Base-by-base conservation (phyloP, 106 monocot species). In the Agapanthus africanus region DNA sequence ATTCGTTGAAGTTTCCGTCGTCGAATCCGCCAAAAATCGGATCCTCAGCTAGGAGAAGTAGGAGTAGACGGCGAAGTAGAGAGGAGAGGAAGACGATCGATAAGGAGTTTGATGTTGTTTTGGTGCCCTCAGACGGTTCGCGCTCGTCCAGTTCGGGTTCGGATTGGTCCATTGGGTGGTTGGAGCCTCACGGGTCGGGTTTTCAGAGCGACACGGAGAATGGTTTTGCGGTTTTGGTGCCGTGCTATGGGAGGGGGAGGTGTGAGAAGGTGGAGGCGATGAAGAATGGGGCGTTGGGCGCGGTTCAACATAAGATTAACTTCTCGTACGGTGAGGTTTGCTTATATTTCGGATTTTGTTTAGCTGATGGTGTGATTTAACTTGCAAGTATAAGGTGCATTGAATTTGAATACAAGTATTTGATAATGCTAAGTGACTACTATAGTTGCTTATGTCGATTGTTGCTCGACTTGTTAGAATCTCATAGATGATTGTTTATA, bases 131-230 rank as follows among this genome's bases (percentile, higher is more conserved):
- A 13, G 88, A 92, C 64, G 85, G 88, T 1, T 85, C 71, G 10
- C 80, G 82, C 65, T 35, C 85, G 68, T 92, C 92, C 0, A 85
- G 88, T 4, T 88, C 85, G 40, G 92, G 80, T 72, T 88, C 88
- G 0, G 92, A 92, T 73, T 92, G 88, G 88, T 88, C 92, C 1
- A 83, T 92, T 28, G 92, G 92, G 22, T 92, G 92, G 92, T 40
- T 79, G 75, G 92, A 92, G 39, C 88, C 85, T 4, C 91, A 88
- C 15, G 75, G 77, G 9, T 31, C 85, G 23, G 88, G 82, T 21
- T 85, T 88, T 69, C 73, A 71, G 28, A 54, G 63, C 21, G 74
- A 85, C 14, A 27, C 57, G 0, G 92, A 92, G 65, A 85, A 80
- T 71, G n/a, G n/a, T n/a, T 92, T 92, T 57, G 88, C 92, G 8